Percentiles rank a stretch among this genome's conserved stretches.
phyloP scores from a whole-genome alignment of 2,329 filamentous ascomycete species.

The Arthrocladium fulminans region DNA sequence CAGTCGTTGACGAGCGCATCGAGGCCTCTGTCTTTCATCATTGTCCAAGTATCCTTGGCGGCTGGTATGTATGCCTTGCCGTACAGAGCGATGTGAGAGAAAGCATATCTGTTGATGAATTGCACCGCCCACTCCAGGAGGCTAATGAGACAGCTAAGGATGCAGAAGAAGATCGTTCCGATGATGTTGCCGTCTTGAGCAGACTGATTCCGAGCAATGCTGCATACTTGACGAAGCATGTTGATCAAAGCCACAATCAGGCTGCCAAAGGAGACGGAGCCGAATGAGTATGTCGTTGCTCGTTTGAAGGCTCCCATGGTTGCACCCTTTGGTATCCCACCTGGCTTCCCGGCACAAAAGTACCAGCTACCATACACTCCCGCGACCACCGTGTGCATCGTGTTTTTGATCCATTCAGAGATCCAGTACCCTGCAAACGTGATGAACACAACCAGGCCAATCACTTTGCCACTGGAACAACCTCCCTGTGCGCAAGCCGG shows the following conservation, averaged over 20 bases:
- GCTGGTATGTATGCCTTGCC: constrained; percentile 79
- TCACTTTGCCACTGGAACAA: constrained; percentile 69
- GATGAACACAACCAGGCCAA: constrained; percentile 73
- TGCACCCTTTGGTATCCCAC: constrained; percentile 63
- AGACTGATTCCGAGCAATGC: constrained; percentile 60
- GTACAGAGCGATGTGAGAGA: constrained; percentile 86
- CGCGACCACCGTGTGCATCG: constrained; percentile 76
- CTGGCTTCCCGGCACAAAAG: constrained; percentile 56
- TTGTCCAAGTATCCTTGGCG: constrained; percentile 80
- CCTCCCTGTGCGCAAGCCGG: constrained; percentile 45
- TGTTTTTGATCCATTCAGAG: constrained; percentile 87
- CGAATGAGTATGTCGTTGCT: constrained; percentile 82
- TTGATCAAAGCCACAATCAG: constrained; percentile 81
- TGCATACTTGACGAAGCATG: constrained; percentile 70
- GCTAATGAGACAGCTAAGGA: constrained; percentile 66
- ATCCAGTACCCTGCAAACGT: constrained; percentile 95
- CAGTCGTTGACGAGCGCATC: constrained; percentile 87
- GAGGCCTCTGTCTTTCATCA: constrained; percentile 87
- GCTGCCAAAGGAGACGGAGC: constrained; percentile 79
- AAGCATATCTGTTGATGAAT: constrained; percentile 87
- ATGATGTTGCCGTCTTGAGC: constrained; percentile 61
- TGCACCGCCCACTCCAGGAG: constrained; percentile 77
- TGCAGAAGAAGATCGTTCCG: constrained; percentile 59
- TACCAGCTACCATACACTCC: constrained; percentile 93
- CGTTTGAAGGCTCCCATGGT: constrained; percentile 77